Conservation (phyloP, 1,284 basidiomycete species). For the Xerocomus amazonicus region DNA sequence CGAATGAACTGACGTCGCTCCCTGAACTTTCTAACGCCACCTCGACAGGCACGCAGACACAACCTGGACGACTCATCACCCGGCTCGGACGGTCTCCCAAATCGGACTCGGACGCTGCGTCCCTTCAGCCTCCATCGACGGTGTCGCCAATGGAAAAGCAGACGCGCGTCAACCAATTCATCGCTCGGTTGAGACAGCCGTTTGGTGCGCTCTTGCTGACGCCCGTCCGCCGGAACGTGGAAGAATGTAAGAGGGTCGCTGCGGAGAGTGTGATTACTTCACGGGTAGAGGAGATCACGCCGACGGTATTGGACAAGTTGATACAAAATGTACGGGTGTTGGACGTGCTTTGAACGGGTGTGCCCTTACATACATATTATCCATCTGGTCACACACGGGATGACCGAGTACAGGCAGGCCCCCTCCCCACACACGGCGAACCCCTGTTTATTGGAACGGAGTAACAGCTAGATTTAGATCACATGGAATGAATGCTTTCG, state of each 20-base stretch:
- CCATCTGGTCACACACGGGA: too few relatives aligned
- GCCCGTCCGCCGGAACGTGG: not conserved
- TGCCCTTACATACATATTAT: too few relatives aligned
- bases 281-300: not conserved
- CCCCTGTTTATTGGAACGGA: too few relatives aligned
- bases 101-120: not conserved
- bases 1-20: not conserved
- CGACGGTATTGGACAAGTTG: not conserved
- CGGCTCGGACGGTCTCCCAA: not conserved
- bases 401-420: too few relatives aligned
- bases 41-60: not conserved
- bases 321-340: too few relatives aligned
- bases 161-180: not conserved
- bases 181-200: not conserved
- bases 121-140: not conserved
- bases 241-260: slow-evolving; percentile 4
- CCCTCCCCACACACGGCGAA: too few relatives aligned
- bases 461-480: too few relatives aligned
- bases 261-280: slow-evolving; percentile 2
- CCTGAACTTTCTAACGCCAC: too few relatives aligned
- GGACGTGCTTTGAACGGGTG: too few relatives aligned
- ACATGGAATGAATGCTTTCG: too few relatives aligned
- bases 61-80: not conserved
- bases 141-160: not conserved
- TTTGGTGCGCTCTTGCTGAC: not conserved